These are phyloP conservation scores for Aspergillus haitiensis DNA, from an alignment of 495 filamentous ascomycete species.

Conservation along the genomic window DNA sequence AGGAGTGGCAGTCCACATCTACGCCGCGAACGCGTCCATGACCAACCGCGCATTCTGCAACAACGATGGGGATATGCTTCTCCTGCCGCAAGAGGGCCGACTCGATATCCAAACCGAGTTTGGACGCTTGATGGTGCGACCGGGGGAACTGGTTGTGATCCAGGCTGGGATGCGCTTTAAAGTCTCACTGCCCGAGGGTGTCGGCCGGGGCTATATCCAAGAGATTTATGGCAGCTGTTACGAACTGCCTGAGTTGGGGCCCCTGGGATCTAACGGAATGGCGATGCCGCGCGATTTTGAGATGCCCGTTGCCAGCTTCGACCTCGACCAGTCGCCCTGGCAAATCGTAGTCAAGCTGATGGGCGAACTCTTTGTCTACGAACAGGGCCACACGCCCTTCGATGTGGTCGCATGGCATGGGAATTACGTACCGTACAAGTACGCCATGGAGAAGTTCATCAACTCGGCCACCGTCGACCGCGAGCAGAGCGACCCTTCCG, in stretches of 20 bases:
- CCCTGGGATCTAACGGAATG: constrained; percentile 50
- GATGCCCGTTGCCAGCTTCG: constrained; percentile 43
- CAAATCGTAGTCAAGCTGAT: constrained; percentile 52
- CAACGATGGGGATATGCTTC: constrained; percentile 51
- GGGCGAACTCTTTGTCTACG: constrained; percentile 50
- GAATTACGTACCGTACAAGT: constrained; percentile 40
- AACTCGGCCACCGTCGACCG: neutral
- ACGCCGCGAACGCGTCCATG: constrained; percentile 48
- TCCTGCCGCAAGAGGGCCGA: constrained; percentile 48
- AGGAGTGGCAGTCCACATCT: constrained; percentile 49
- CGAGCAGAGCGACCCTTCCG: constrained; percentile 3
- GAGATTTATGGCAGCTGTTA: constrained; percentile 51
- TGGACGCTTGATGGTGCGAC: constrained; percentile 49
- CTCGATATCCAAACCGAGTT: constrained; percentile 54
- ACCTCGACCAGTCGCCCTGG: constrained; percentile 43
- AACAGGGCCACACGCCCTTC: constrained; percentile 51
- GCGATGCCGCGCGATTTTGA: constrained; percentile 53
- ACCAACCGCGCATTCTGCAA: constrained; percentile 47
- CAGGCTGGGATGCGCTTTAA: constrained; percentile 51
- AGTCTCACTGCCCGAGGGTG: constrained; percentile 45
- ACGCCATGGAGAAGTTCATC: constrained; percentile 1
- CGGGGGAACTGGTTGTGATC: constrained; percentile 50
- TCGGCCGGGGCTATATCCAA: constrained; percentile 50
- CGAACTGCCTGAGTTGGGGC: constrained; percentile 52
- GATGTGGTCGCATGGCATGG: constrained; percentile 57